Evolutionary conservation across 768 basidiomycete species (phyloP).

Genomic region (Gloeopeniophorella convolvens): DNA sequence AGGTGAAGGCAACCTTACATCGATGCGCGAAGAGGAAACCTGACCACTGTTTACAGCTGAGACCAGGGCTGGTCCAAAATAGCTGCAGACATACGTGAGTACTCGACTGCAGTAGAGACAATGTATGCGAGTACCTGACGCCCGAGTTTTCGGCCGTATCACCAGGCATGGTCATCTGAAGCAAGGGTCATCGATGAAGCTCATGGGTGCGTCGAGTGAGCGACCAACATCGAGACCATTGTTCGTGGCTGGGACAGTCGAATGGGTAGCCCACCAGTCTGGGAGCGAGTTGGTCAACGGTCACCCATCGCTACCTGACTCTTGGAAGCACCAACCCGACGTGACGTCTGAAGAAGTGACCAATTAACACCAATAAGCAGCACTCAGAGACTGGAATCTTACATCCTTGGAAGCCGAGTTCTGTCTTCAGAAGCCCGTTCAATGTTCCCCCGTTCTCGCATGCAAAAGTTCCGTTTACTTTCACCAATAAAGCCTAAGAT

Average conservation of each 20-base stretch:
- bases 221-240: constrained; percentile 11
- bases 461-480: constrained; percentile 18
- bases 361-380: not conserved
- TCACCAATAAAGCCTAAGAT: not conserved
- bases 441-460: constrained; percentile 14
- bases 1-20: constrained; percentile 8
- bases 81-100: not conserved
- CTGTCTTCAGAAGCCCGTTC: constrained; percentile 15
- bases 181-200: not conserved
- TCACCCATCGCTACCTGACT: not conserved
- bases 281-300: not conserved
- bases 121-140: not conserved
- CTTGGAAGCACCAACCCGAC: constrained; percentile 2
- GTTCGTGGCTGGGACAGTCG: constrained; percentile 7
- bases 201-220: not conserved
- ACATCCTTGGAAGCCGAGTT: constrained; percentile 18
- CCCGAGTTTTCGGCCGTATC: not conserved
- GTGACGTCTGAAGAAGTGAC: constrained; percentile 11
- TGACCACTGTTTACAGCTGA: constrained; percentile 10
- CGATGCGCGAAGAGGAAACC: constrained; percentile 16
- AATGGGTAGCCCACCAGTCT: constrained; percentile 19
- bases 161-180: constrained; percentile 20
- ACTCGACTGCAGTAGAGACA: not conserved
- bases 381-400: not conserved
- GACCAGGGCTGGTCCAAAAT: constrained; percentile 14